Conservation (phyloP, 805 yeast genomes). For the Suhomyces faveliae region DNA sequence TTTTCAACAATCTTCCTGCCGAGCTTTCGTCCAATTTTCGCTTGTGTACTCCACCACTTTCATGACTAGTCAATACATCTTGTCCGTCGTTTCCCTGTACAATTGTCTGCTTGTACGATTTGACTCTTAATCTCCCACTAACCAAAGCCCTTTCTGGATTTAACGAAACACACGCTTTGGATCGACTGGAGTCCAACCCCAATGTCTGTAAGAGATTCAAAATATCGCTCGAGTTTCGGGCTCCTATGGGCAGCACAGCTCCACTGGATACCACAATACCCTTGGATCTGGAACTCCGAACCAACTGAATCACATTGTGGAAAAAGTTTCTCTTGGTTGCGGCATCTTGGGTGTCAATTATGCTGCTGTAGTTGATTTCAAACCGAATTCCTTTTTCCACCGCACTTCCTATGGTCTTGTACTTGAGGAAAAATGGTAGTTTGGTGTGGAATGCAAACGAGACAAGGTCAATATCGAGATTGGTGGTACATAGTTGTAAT, state of each 20-base stretch:
- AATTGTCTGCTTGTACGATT: conserved; percentile 76
- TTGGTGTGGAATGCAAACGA: conserved; percentile 66
- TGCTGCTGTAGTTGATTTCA: conserved; percentile 68
- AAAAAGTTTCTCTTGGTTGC: conserved; percentile 56
- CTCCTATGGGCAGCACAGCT: conserved; percentile 51
- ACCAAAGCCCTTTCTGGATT: conserved; percentile 64
- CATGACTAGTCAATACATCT: conserved; percentile 29
- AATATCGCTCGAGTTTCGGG: conserved; percentile 70
- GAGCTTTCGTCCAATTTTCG: conserved; percentile 22
- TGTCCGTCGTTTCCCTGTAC: conserved; percentile 45
- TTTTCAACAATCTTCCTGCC: conserved; percentile 25
- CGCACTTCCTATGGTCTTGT: conserved; percentile 82
- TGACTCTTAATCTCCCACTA: conserved; percentile 70
- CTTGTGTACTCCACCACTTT: conserved; percentile 15
- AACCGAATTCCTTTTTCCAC: conserved; percentile 77
- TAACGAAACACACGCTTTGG: conserved; percentile 56
- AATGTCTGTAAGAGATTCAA: conserved; percentile 61
- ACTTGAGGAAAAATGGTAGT: conserved; percentile 75
- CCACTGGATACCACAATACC: conserved; percentile 84
- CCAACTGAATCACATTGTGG: conserved; percentile 67
- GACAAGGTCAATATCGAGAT: conserved; percentile 77
- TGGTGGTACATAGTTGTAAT: conserved; percentile 67
- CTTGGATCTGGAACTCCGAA: conserved; percentile 76
- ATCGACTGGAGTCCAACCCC: conserved; percentile 66
- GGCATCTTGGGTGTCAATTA: conserved; percentile 28